Percentiles rank a stretch among this genome's conserved stretches.
Evolutionary conservation across 768 basidiomycete species (phyloP).

Genomic region (Megacollybia marginata): DNA sequence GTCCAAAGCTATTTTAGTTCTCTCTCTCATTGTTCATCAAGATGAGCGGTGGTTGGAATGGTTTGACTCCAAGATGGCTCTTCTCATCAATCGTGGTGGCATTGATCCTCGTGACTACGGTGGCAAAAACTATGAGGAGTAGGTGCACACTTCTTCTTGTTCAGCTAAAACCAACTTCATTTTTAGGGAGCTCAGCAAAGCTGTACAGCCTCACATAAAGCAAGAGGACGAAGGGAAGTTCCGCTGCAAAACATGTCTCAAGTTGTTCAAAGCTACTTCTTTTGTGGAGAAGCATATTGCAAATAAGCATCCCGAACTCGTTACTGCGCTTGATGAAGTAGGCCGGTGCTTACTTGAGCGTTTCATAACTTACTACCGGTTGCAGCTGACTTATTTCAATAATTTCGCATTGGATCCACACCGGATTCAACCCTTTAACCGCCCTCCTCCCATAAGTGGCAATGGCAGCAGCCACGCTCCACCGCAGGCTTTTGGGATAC

Average conservation of each 20-base stretch:
- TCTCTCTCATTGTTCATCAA: constrained; percentile 19
- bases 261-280: constrained; percentile 94
- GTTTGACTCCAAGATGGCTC: constrained; percentile 79
- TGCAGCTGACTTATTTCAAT: constrained; percentile 84
- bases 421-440: constrained; percentile 78
- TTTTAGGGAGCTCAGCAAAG: constrained; percentile 71
- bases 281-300: constrained; percentile 98
- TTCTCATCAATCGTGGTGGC: constrained; percentile 69
- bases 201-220: constrained; percentile 76
- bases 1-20: constrained; percentile 1
- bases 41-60: constrained; percentile 89
- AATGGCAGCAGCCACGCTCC: constrained; percentile 53
- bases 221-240: constrained; percentile 97
- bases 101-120: constrained; percentile 86
- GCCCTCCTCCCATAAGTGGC: constrained; percentile 64
- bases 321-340: constrained; percentile 83
- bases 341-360: constrained; percentile 13
- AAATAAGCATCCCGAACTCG: constrained; percentile 86
- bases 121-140: constrained; percentile 89
- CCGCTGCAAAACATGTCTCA: constrained; percentile 93
- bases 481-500: constrained; percentile 81
- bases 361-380: constrained; percentile 8
- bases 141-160: constrained; percentile 12
- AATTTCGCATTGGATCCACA: constrained; percentile 96
- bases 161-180: constrained; percentile 9